Percentiles rank a stretch among this genome's conserved stretches.
phyloP scores from a whole-genome alignment of 2,329 filamentous ascomycete species.

The Xylariaceae sp. region DNA sequence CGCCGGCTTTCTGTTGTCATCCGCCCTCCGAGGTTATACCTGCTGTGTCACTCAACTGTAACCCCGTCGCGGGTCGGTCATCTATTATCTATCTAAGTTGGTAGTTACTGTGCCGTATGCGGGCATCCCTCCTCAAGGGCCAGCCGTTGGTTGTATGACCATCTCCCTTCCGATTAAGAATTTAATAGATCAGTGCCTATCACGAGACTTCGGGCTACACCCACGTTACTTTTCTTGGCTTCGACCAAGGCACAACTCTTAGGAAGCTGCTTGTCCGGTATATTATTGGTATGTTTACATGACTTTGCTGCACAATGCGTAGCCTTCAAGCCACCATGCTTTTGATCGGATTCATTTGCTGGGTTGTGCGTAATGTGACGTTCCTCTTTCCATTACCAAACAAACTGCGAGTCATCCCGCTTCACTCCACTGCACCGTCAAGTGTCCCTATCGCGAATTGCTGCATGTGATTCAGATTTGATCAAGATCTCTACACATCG shows the following conservation, averaged over 20 bases:
- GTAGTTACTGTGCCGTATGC: conserved; percentile 3
- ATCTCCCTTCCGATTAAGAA: background rate
- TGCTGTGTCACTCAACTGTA: conserved; percentile 5
- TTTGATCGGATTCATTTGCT: conserved; percentile 17
- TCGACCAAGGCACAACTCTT: background rate
- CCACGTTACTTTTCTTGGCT: background rate
- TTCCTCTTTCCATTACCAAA: conserved; percentile 10
- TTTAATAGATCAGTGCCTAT: background rate
- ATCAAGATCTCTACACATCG: conserved; percentile 12
- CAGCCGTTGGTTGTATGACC: background rate
- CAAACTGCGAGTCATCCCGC: conserved; percentile 21
- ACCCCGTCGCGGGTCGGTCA: conserved; percentile 2
- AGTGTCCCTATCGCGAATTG: conserved; percentile 3
- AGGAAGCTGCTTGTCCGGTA: background rate
- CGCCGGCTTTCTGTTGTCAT: conserved; percentile 1
- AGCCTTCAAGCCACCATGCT: conserved; percentile 14
- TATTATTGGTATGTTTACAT: conserved; percentile 5
- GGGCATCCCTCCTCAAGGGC: conserved; percentile 7
- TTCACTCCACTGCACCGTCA: conserved; percentile 20
- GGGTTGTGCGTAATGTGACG: conserved; percentile 16
- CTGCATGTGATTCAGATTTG: conserved; percentile 13
- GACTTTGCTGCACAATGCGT: conserved; percentile 18
- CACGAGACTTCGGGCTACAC: background rate
- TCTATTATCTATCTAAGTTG: too few species aligned
- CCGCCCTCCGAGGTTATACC: background rate